Conservation (phyloP, 1,139 yeast species). For the Diutina neorugosa region DNA sequence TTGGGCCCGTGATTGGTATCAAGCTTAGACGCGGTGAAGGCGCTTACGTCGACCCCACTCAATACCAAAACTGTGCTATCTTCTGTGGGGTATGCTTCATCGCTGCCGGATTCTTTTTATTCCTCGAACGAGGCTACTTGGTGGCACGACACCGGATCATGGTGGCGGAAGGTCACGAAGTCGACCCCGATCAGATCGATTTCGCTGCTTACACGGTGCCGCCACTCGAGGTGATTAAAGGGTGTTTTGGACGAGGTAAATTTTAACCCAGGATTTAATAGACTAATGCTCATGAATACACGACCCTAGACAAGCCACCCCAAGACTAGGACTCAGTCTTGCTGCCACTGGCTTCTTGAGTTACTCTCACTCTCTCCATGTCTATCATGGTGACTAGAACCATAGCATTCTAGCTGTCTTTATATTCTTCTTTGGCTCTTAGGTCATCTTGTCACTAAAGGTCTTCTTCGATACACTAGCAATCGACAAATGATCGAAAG, state of each 20-base stretch:
- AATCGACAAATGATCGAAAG: too few species aligned
- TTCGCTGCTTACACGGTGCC: background rate
- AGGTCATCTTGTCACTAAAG: too few species aligned
- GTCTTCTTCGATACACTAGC: too few species aligned
- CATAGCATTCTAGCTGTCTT: too few species aligned
- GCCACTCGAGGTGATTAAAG: background rate
- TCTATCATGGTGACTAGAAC: too few species aligned
- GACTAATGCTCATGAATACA: background rate
- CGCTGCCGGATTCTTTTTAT: background rate
- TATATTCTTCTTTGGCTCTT: too few species aligned
- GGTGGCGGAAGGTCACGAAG: background rate
- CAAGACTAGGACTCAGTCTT: too few species aligned
- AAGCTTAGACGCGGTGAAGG: background rate
- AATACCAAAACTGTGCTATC: background rate
- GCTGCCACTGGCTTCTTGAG: too few species aligned
- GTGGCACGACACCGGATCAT: background rate
- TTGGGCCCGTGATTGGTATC: background rate
- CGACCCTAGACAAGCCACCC: background rate
- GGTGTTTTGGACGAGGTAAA: background rate
- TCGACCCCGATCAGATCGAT: background rate
- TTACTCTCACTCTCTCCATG: too few species aligned
- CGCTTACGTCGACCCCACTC: constrained; percentile 4
- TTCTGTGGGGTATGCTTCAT: constrained; percentile 3
- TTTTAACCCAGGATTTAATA: background rate
- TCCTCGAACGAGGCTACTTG: background rate